Evolutionary conservation across 768 basidiomycete genomes (phyloP), one percentile per base, ranked within the genome.

Genomic region (Filobasidium floriforme): DNA sequence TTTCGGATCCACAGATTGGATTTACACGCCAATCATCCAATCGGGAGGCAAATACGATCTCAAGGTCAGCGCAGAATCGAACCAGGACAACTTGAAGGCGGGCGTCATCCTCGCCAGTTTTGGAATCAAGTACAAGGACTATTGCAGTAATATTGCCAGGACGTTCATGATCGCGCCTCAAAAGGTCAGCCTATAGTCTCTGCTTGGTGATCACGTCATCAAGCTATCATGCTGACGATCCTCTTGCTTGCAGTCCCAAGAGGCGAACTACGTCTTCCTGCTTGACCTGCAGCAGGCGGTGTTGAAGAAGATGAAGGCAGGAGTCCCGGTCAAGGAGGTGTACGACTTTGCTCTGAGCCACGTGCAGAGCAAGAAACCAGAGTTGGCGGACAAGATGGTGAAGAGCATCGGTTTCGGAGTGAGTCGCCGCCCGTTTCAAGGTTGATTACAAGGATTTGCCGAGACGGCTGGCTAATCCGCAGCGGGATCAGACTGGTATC

Each of bases 161-260:
- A 97, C 90, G 1, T 93, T 96, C 79, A 89, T 97, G 71, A 92
- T 98, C 44, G 92, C 92, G 74, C 94, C 94, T 1, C 87, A 87
- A 69, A 87, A 88, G 73, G 92, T 92, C 32, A 54, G 79, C 73
- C 24, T 41, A 41, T 7, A n/a, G 11, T 4, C 15, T 28, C 24
- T 14, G n/a, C 24, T 24, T 19, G 43, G 15, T 15, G 11, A 46
- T 62, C 15, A 6, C 29, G 28, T 24, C 2, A 9, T 54, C 62
- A 52, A 14, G 15, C 46, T 12, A 19, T 15, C 28, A 41, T 2
- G 29, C 46, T 29, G 14, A 54, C 32, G 2, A 24, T 26, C 49
- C 29, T 28, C n/a, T 62, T 51, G 14, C 24, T 29, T 43, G 1
- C 73, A 98, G 93, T 87, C 89, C 63, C 94, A 98, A 88, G 91